A percentile compares a stretch with the other conserved stretches of the same genome.
Conservation (phyloP, 805 yeast genomes). For the Wickerhamiella dianesei region DNA sequence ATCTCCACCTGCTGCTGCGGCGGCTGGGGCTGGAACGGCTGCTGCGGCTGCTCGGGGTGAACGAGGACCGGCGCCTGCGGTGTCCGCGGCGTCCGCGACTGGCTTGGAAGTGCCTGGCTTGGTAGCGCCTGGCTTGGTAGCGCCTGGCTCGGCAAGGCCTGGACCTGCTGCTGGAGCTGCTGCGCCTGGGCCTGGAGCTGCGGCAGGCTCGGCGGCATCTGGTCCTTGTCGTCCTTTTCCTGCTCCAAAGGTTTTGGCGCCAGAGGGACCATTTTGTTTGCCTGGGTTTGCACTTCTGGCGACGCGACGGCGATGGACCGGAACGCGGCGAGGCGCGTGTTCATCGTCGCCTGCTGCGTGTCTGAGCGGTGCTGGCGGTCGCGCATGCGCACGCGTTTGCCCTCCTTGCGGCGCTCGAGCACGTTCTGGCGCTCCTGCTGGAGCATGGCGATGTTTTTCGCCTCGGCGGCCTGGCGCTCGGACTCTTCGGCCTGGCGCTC, state of each 20-base stretch:
- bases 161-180: slow-evolving; percentile 2
- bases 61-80: not conserved
- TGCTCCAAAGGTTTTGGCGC: not conserved
- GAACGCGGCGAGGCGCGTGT: not conserved
- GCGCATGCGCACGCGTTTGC: not conserved
- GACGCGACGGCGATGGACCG: not conserved
- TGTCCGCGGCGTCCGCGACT: not conserved
- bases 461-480: not conserved
- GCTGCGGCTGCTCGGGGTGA: not conserved
- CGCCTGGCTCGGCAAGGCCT: not conserved
- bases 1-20: not conserved
- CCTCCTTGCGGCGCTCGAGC: not conserved
- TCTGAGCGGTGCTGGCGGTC: not conserved
- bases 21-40: not conserved
- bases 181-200: not conserved
- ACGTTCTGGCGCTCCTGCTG: not conserved
- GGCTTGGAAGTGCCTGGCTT: not conserved
- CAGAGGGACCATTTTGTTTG: not conserved
- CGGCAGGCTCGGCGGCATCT: not conserved
- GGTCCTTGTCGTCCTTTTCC: not conserved
- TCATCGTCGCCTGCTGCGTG: not conserved
- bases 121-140: not conserved
- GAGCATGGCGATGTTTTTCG: not conserved
- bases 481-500: not conserved
- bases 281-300: not conserved